These are phyloP conservation scores for Zea luxurians DNA, from an alignment of 176 grass and related monocot genomes.

Conservation along the genomic window DNA sequence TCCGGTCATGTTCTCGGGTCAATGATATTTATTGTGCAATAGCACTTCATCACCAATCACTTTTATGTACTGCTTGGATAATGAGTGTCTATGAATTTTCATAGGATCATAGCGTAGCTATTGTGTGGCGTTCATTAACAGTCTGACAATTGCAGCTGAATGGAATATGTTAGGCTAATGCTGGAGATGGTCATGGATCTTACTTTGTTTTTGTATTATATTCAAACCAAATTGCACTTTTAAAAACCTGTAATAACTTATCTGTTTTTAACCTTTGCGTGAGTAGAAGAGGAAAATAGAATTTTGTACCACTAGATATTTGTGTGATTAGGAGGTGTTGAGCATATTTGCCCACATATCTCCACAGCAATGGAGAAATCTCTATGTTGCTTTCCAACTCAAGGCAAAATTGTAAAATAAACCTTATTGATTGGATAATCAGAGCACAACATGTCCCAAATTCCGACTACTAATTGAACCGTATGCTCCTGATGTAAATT, in stretches of 20 bases:
- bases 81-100: background rate
- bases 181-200: background rate
- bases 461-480: background rate
- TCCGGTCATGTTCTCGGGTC: conserved; percentile 80
- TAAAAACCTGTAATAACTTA: too few species aligned
- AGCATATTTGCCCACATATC: background rate
- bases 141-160: background rate
- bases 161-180: background rate
- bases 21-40: conserved; percentile 38
- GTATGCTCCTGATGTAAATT: background rate
- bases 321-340: background rate
- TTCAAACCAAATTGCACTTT: background rate
- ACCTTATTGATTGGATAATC: background rate
- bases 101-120: background rate
- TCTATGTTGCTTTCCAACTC: background rate
- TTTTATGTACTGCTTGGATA: background rate
- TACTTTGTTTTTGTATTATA: background rate
- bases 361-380: background rate
- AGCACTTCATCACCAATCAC: background rate
- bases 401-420: background rate
- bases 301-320: background rate
- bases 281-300: background rate
- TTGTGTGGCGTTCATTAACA: background rate
- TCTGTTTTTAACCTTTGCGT: too few species aligned
- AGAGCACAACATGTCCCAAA: background rate